Conservation (phyloP, 495 filamentous ascomycete species). For the Filosporella fistucella region DNA sequence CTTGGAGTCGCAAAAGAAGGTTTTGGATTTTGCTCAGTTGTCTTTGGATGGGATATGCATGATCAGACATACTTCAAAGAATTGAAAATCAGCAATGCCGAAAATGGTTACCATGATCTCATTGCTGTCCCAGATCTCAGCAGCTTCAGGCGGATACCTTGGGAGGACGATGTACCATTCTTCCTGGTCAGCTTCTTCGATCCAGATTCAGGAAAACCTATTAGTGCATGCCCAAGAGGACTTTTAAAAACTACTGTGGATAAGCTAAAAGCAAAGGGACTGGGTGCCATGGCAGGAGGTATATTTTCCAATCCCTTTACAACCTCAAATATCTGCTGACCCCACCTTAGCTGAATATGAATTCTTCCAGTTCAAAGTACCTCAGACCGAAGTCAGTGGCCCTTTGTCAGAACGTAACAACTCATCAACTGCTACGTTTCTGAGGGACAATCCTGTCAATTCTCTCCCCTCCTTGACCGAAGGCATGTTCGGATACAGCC, state of each 20-base stretch:
- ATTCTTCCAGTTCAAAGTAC: constrained; percentile 89
- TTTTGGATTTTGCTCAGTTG: constrained; percentile 95
- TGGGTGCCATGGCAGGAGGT: constrained; percentile 93
- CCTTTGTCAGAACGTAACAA: constrained; percentile 36
- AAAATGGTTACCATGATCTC: constrained; percentile 90
- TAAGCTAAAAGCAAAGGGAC: constrained; percentile 61
- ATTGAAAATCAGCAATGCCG: constrained; percentile 82
- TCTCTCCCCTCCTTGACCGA: constrained; percentile 76
- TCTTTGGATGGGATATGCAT: constrained; percentile 99
- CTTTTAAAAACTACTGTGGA: constrained; percentile 62
- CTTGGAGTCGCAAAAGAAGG: constrained; percentile 75
- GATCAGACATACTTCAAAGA: constrained; percentile 84
- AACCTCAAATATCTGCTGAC: neutral
- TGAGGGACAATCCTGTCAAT: constrained; percentile 67
- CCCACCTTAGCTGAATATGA: constrained; percentile 78
- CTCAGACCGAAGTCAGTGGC: constrained; percentile 44
- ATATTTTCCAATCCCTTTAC: constrained; percentile 21
- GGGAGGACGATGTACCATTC: constrained; percentile 91
- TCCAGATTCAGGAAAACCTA: constrained; percentile 59
- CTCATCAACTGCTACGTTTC: constrained; percentile 68
- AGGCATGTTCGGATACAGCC: constrained; percentile 97
- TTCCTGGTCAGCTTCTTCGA: constrained; percentile 87
- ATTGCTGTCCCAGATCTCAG: constrained; percentile 77
- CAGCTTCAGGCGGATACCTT: constrained; percentile 86
- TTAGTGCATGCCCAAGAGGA: constrained; percentile 80